These are phyloP conservation scores for Fraxinus americana DNA, from an alignment of 257 asterid species.

Conservation along the genomic window DNA sequence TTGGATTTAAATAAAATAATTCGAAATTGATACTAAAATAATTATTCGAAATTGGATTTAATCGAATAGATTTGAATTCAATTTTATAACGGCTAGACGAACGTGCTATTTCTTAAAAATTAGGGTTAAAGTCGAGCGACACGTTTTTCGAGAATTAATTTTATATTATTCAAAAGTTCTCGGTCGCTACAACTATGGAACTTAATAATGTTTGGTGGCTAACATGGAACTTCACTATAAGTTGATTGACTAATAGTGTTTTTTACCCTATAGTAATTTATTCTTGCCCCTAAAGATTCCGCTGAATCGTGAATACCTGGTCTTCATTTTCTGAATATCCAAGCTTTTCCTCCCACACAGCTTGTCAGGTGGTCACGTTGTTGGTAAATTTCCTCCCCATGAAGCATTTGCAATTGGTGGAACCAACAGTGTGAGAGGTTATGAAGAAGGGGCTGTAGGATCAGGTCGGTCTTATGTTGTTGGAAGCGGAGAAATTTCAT, in stretches of 20 bases:
- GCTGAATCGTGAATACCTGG: slow-evolving; percentile 9
- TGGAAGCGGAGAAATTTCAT: slow-evolving; percentile 90
- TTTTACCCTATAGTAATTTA: background rate
- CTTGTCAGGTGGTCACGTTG: slow-evolving; percentile 83
- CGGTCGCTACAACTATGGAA: too few species aligned
- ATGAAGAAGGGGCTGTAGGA: slow-evolving; percentile 97
- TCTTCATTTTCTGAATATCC: slow-evolving; percentile 21
- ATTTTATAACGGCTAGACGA: too few species aligned
- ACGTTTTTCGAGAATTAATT: too few species aligned
- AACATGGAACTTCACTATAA: background rate
- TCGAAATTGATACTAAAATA: too few species aligned
- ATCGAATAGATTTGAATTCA: too few species aligned
- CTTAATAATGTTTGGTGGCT: background rate
- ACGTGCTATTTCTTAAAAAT: too few species aligned
- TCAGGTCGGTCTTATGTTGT: slow-evolving; percentile 87
- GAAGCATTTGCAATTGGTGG: slow-evolving; percentile 99
- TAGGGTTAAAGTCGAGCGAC: too few species aligned
- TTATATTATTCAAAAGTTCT: too few species aligned
- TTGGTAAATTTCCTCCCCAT: slow-evolving; percentile 95
- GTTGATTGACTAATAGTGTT: background rate
- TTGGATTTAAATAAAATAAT: too few species aligned
- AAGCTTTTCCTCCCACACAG: slow-evolving; percentile 39
- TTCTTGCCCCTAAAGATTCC: background rate
- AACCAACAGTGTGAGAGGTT: slow-evolving; percentile 94
- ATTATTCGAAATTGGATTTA: too few species aligned